Evolutionary conservation across 176 grass and related monocot species (phyloP), one percentile per base, ranked within the genome.

Genomic region (Dactylis glomerata): DNA sequence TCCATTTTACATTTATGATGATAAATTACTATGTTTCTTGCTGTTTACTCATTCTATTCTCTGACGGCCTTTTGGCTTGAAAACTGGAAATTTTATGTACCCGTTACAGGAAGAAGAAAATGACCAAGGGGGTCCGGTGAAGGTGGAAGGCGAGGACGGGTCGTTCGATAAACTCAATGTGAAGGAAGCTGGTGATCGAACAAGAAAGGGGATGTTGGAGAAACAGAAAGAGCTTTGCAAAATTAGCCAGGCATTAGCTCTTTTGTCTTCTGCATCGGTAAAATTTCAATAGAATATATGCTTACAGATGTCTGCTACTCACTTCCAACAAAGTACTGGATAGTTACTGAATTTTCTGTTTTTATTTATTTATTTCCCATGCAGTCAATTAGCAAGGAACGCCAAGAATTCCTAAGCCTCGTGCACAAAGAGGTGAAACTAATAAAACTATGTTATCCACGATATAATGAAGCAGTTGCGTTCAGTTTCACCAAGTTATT

Each of bases 141-240:
- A 49, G 3, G 19, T 73, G 23, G 15, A 73, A 49, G 71, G 28
- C 14, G 15, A 50, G 44, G 26, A 22, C 0, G 26, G 1, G 8
- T 0, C 44, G 4, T 31, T 2, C 44, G 2, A 31, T 49, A 30
- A 49, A 50, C 44, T 3, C 26, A 32, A 16, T 74, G 42, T 49
- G 15, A 20, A 74, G 26, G 71, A 74, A 50, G 44, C 26, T 6
- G 8, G 71, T 9, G 44, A 32, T 50, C 8, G 49, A 30, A 44
- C 71, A 6, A 31, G 26, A 31, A 74, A 74, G 8, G 50, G 8
- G 50, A 74, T 74, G 70, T 50, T 74, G 4, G 70, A 74, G 26
- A 74, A 74, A 74, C 70, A 50, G 26, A 9, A 74, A 74, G 71
- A 74, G 71, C 71, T 50, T 50, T 50, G 71, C 26, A 74, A 74